A percentile compares a stretch with the other conserved stretches of the same genome.
Conservation (phyloP, 2,329 filamentous ascomycete genomes). For the Paradendryphiella salina region DNA sequence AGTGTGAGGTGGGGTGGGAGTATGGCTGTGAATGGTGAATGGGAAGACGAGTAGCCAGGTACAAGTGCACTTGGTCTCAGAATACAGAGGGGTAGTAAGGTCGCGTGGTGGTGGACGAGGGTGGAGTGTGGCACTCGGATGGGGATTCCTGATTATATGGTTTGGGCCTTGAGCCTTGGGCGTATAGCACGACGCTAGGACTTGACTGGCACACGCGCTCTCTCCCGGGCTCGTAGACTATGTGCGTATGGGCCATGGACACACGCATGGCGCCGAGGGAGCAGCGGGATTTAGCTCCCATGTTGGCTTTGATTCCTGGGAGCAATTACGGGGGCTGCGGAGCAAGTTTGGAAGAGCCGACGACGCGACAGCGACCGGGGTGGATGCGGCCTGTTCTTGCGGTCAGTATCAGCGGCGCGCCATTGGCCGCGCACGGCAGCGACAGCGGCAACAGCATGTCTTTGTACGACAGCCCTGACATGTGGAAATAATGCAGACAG, state of each 20-base stretch:
- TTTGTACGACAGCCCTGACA: conserved; percentile 1
- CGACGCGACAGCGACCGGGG: conserved; percentile 17
- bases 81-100: conserved; percentile 21
- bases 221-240: conserved; percentile 1
- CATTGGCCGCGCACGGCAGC: conserved; percentile 15
- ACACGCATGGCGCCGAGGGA: conserved; percentile 18
- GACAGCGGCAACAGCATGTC: not conserved
- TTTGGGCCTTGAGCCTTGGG: conserved; percentile 12
- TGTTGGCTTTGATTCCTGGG: conserved; percentile 8
- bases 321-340: conserved; percentile 27
- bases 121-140: conserved; percentile 13
- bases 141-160: conserved; percentile 21
- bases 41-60: conserved; percentile 5
- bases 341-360: conserved; percentile 20
- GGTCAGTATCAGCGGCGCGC: conserved; percentile 18
- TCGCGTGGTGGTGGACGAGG: conserved; percentile 25
- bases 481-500: conserved; percentile 4
- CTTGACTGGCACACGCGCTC: conserved; percentile 4
- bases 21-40: conserved; percentile 35
- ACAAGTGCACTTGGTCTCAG: conserved; percentile 29
- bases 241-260: conserved; percentile 6
- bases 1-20: conserved; percentile 22
- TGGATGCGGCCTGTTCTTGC: conserved; percentile 17
- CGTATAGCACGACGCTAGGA: conserved; percentile 15
- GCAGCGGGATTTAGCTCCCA: conserved; percentile 33